These are phyloP conservation scores for Fusarium anthophilum DNA, from an alignment of 2,329 filamentous ascomycete genomes.

Conservation along the genomic window DNA sequence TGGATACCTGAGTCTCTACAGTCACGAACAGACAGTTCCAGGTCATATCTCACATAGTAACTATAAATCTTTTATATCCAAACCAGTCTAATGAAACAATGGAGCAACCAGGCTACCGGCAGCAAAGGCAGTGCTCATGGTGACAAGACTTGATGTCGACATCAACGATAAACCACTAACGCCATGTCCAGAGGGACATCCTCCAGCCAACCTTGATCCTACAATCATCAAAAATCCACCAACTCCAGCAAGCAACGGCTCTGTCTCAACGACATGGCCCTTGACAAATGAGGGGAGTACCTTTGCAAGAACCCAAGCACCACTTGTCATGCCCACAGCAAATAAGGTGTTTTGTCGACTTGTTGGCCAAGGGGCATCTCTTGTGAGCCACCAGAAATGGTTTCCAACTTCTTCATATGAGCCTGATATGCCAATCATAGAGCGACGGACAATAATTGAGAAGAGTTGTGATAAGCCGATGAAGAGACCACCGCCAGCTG, in stretches of 20 bases:
- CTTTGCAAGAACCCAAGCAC: slow-evolving; percentile 54
- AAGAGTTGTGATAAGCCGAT: slow-evolving; percentile 67
- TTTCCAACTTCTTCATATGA: slow-evolving; percentile 70
- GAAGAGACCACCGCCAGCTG: slow-evolving; percentile 65
- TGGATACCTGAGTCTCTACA: too few relatives aligned
- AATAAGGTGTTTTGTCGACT: slow-evolving; percentile 60
- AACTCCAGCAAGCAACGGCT: slow-evolving; percentile 53
- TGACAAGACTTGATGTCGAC: slow-evolving; percentile 69
- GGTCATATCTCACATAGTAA: not conserved
- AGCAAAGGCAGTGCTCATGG: slow-evolving; percentile 66
- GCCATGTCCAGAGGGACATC: slow-evolving; percentile 75
- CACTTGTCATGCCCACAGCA: slow-evolving; percentile 59
- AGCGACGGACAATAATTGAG: slow-evolving; percentile 62
- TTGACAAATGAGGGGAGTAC: slow-evolving; percentile 45
- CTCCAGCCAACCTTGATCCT: slow-evolving; percentile 70
- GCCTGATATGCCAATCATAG: slow-evolving; percentile 68
- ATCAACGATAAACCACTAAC: slow-evolving; percentile 73
- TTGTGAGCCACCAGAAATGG: slow-evolving; percentile 58
- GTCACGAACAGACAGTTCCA: not conserved
- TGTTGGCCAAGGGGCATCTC: slow-evolving; percentile 45
- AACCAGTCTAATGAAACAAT: slow-evolving; percentile 37
- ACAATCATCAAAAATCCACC: slow-evolving; percentile 68
- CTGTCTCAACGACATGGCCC: slow-evolving; percentile 43
- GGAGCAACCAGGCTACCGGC: slow-evolving; percentile 53
- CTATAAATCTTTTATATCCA: not conserved